Evolutionary conservation across 768 basidiomycete genomes (phyloP), one percentile per base, ranked within the genome.

Genomic region (Tulasnella sp.): DNA sequence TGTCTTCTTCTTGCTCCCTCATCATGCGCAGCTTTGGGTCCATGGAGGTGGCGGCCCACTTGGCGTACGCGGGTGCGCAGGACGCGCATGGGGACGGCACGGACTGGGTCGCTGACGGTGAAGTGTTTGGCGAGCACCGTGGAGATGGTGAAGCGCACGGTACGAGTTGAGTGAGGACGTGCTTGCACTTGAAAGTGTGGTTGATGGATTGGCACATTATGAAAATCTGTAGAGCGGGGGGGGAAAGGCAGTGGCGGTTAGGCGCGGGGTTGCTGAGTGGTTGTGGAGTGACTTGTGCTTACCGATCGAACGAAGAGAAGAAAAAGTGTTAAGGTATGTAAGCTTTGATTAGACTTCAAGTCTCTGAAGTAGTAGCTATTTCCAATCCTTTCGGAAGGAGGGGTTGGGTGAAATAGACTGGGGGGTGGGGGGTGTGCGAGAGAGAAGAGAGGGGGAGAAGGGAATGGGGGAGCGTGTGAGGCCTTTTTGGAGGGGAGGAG

Each of bases 41-140:
- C 77, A 72, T 72, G 32, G 71, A 69, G 23, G 55, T 39, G 16
- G 71, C 67, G 16, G 77, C 77, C 77, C 77, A 77, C 23, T 77
- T 77, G 61, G 76, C 76, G 70, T 77, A 77, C 35, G 76, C 76
- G 18, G 76, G 76, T 6, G 76, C 76, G 51, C 76, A 77, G 11
- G 69, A n/a, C 10, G 69, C 11, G 51, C 76, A 77, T 44, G 76
- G 76, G 16, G 23, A 18, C 5, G 76, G 70, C n/a, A 51, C 48
- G 26, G 76, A 44, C 15, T 77, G 76, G 16, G 40, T 39, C 70
- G 18, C 61, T 23, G 26, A 42, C 46, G 76, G 42, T 29, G 67
- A 40, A 26, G 57, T 61, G 57, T 61, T 61, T 61, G 57, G 57
- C 2, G 23, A n/a, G 57, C 57, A 61, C 57, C 57, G 57, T 6